Evolutionary conservation across 305 asterid genomes (phyloP).

Genomic region (Rubia peregrina): DNA sequence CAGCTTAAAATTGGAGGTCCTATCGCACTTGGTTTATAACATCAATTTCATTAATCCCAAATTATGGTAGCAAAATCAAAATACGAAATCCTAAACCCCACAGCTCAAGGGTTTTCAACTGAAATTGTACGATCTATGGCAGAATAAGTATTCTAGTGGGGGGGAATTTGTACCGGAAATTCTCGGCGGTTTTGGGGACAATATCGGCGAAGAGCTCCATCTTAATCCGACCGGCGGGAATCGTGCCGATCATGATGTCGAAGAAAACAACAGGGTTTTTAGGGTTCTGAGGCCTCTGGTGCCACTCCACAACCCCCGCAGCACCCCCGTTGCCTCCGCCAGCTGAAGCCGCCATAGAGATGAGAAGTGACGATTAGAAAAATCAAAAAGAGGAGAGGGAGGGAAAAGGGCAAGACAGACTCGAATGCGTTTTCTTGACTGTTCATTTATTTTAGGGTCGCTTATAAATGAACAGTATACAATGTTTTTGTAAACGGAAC

Average conservation of each 20-base stretch:
- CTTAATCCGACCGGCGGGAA: slow-evolving; percentile 95
- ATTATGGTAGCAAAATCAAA: too few species aligned
- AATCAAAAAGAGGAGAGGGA: not conserved
- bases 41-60: not conserved
- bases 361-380: not conserved
- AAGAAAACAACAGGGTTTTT: slow-evolving; percentile 91
- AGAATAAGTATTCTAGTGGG: not conserved
- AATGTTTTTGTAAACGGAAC: too few species aligned
- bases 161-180: slow-evolving; percentile 50
- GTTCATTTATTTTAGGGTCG: not conserved
- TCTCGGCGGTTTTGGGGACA: slow-evolving; percentile 88
- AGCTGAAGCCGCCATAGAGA: slow-evolving; percentile 8
- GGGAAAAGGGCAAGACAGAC: not conserved
- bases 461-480: too few species aligned
- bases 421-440: not conserved
- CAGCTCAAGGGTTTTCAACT: not conserved
- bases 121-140: not conserved
- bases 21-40: not conserved
- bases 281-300: slow-evolving; percentile 88
- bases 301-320: slow-evolving; percentile 71
- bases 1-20: not conserved
- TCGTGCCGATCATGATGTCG: slow-evolving; percentile 77
- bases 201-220: slow-evolving; percentile 98
- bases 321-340: slow-evolving; percentile 16
- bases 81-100: not conserved